Evolutionary conservation across 2,329 filamentous ascomycete species (phyloP).

Genomic region (Periglandula ipomoeae): DNA sequence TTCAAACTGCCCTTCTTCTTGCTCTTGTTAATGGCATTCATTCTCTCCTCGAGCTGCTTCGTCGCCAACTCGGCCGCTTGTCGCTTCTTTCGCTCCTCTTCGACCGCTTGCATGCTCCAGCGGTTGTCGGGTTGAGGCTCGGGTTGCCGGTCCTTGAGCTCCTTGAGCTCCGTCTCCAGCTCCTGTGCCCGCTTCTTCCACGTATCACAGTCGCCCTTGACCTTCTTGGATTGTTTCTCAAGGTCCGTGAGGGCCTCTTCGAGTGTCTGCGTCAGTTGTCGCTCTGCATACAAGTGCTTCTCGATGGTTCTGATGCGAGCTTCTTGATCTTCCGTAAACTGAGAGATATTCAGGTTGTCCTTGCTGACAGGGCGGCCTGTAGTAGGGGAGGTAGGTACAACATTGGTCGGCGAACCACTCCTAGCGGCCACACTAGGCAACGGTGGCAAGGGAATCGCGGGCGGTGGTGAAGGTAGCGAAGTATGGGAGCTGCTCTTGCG

Average conservation of each 20-base stretch:
- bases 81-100: conserved; percentile 91
- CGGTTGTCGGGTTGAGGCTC: conserved; percentile 45
- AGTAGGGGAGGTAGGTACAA: conserved; percentile 41
- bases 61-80: conserved; percentile 82
- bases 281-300: conserved; percentile 92
- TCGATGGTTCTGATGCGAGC: conserved; percentile 91
- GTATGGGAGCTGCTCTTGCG: conserved; percentile 78
- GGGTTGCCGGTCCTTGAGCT: conserved; percentile 44
- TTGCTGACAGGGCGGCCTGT: conserved; percentile 70
- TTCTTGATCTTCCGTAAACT: conserved; percentile 90
- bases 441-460: conserved; percentile 90
- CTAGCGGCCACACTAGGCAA: conserved; percentile 54
- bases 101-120: conserved; percentile 78
- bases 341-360: conserved; percentile 56
- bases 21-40: conserved; percentile 79
- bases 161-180: conserved; percentile 64
- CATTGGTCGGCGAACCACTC: conserved; percentile 34
- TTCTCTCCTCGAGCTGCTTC: conserved; percentile 85
- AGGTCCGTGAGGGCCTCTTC: conserved; percentile 94
- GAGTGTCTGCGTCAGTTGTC: conserved; percentile 87
- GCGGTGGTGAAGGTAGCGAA: conserved; percentile 85
- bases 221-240: conserved; percentile 83
- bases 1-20: conserved; percentile 95
- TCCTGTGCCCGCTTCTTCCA: conserved; percentile 81
- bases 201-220: conserved; percentile 79